Percentiles rank a stretch among this genome's conserved stretches.
Evolutionary conservation across 768 basidiomycete species (phyloP).

Genomic region (Psilocybe cyanescens): DNA sequence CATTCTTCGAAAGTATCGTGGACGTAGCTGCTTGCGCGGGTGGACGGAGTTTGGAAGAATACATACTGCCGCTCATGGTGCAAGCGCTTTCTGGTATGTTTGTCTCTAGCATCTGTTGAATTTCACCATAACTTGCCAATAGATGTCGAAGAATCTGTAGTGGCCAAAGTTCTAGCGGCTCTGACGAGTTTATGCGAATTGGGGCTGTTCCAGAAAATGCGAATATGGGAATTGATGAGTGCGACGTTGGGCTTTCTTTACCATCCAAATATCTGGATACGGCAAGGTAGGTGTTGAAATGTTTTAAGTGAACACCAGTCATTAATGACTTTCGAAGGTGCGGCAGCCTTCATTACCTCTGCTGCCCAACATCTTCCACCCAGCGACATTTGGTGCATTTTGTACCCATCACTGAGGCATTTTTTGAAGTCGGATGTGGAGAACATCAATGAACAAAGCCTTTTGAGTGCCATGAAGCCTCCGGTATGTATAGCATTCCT

Average conservation of each 20-base stretch:
- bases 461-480: slow-evolving; percentile 78
- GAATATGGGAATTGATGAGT: slow-evolving; percentile 97
- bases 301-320: not conserved
- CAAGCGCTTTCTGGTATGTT: slow-evolving; percentile 88
- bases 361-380: slow-evolving; percentile 80
- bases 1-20: slow-evolving; percentile 95
- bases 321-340: slow-evolving; percentile 48
- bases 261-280: slow-evolving; percentile 95
- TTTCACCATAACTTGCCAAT: not conserved
- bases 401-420: slow-evolving; percentile 90
- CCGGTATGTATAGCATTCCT: slow-evolving; percentile 55
- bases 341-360: slow-evolving; percentile 86
- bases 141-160: slow-evolving; percentile 97
- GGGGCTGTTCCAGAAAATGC: slow-evolving; percentile 89
- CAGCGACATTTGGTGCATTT: slow-evolving; percentile 96
- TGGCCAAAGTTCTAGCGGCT: slow-evolving; percentile 86
- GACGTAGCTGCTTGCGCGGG: slow-evolving; percentile 96
- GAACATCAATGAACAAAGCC: slow-evolving; percentile 69
- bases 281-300: slow-evolving; percentile 66
- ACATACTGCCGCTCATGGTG: slow-evolving; percentile 95
- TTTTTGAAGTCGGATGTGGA: slow-evolving; percentile 84
- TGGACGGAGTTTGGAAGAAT: slow-evolving; percentile 89
- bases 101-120: not conserved
- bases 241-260: slow-evolving; percentile 87
- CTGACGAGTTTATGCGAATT: slow-evolving; percentile 90